Percentiles rank a stretch among this genome's conserved stretches.
These are phyloP conservation scores for Lyophyllum shimeji DNA, from an alignment of 768 basidiomycete species.

Conservation along the genomic window DNA sequence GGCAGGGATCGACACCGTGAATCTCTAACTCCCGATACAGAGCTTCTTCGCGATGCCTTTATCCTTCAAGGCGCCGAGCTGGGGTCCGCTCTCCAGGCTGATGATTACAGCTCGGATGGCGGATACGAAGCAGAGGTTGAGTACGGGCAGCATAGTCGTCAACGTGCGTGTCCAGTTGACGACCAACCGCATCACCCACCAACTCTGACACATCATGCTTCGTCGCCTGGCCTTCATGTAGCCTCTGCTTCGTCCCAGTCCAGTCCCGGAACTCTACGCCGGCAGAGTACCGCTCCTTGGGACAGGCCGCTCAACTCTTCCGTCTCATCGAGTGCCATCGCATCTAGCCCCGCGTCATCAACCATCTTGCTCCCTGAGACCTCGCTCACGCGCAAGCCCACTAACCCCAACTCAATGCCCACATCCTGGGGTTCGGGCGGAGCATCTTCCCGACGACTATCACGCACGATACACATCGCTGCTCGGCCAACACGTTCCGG, in stretches of 20 bases:
- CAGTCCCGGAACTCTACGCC: constrained; percentile 68
- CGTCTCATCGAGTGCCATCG: constrained; percentile 53
- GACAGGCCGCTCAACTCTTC: constrained; percentile 59
- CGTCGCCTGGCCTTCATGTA: constrained; percentile 57
- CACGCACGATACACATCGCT: constrained; percentile 80
- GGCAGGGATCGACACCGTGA: constrained; percentile 51
- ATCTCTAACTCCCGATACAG: constrained; percentile 53
- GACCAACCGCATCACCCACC: constrained; percentile 30
- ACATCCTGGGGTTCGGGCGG: constrained; percentile 57
- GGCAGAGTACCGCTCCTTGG: constrained; percentile 66
- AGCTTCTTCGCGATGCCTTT: constrained; percentile 61
- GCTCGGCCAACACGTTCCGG: constrained; percentile 65
- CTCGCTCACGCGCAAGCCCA: constrained; percentile 64
- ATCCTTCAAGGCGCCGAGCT: constrained; percentile 57
- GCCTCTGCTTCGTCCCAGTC: constrained; percentile 65
- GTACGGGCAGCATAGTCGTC: constrained; percentile 64
- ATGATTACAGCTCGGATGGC: constrained; percentile 78
- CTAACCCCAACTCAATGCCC: constrained; percentile 42
- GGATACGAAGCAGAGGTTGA: constrained; percentile 81
- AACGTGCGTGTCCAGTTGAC: constrained; percentile 67
- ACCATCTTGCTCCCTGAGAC: constrained; percentile 61
- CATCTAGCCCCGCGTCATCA: constrained; percentile 62
- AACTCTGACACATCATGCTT: constrained; percentile 52
- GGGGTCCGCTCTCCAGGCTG: constrained; percentile 55
- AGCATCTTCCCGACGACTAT: constrained; percentile 74